These are phyloP conservation scores for Globisporangium echinulatum DNA, from an alignment of 352 stramenopile genomes.

Conservation along the genomic window DNA sequence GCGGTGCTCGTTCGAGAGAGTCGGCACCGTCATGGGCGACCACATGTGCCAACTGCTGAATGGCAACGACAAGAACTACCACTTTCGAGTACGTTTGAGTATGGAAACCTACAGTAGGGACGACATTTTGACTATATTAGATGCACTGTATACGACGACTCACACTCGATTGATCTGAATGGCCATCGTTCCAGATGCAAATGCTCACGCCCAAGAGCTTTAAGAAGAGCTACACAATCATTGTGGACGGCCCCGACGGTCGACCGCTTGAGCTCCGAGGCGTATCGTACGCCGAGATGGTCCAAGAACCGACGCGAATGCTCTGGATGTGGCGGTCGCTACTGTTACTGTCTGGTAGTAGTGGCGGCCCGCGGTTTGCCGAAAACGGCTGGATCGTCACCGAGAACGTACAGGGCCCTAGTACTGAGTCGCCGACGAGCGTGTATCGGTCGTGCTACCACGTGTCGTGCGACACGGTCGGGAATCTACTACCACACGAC, in stretches of 20 bases:
- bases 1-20: conserved; percentile 8
- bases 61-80: conserved; percentile 15
- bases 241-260: conserved; percentile 4
- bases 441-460: conserved; percentile 11
- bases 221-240: conserved; percentile 14
- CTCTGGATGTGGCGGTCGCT: conserved; percentile 2
- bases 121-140: no score
- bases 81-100: conserved; percentile 2
- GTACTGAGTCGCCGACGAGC: neutral
- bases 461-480: conserved; percentile 7
- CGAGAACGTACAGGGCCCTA: neutral
- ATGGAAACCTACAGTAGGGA: no score
- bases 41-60: conserved; percentile 3
- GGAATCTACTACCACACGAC: neutral
- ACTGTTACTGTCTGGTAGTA: neutral
- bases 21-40: neutral
- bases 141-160: no score
- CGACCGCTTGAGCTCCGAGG: conserved; percentile 6
- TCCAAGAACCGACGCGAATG: conserved; percentile 6
- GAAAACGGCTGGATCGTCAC: conserved; percentile 12
- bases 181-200: no score
- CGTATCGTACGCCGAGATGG: conserved; percentile 2
- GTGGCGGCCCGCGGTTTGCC: conserved; percentile 2
- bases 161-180: no score
- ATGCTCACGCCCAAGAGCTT: conserved; percentile 3